phyloP scores from a whole-genome alignment of 306 rosid genomes.

The Vigna angularis region DNA sequence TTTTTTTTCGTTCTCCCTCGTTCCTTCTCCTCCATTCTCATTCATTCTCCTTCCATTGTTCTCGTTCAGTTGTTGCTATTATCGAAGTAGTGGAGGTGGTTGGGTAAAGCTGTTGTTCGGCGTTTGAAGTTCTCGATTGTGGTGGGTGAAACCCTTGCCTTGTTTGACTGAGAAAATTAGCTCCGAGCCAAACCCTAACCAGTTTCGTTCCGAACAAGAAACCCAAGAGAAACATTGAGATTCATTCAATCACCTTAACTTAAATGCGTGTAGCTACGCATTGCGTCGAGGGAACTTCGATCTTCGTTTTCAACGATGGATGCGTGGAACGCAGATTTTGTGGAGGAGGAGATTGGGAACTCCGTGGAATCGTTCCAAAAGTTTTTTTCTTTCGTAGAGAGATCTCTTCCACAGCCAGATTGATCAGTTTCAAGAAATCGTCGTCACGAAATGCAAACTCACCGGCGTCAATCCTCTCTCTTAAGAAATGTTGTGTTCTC shows the following conservation, averaged over 20 bases:
- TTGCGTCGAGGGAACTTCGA: slow-evolving; percentile 48
- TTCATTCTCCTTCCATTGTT: too few relatives aligned
- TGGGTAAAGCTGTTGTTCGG: too few relatives aligned
- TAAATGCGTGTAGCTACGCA: slow-evolving; percentile 58
- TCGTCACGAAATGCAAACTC: slow-evolving; percentile 90
- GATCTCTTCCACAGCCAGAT: slow-evolving; percentile 89
- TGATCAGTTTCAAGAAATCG: slow-evolving; percentile 82
- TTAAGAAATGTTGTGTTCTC: slow-evolving; percentile 84
- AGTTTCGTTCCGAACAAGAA: slow-evolving; percentile 14
- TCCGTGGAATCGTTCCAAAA: slow-evolving; percentile 75
- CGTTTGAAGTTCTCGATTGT: too few relatives aligned
- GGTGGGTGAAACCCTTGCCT: too few relatives aligned
- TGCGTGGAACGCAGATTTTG: slow-evolving; percentile 61
- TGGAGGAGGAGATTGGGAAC: slow-evolving; percentile 69
- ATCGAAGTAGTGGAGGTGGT: too few relatives aligned
- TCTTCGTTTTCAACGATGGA: slow-evolving; percentile 70
- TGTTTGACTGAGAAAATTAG: not conserved
- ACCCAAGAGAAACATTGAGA: slow-evolving; percentile 35
- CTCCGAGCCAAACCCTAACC: slow-evolving; percentile 56
- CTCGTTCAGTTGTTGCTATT: too few relatives aligned
- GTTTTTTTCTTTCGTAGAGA: slow-evolving; percentile 67
- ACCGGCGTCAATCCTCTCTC: slow-evolving; percentile 98
- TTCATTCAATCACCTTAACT: slow-evolving; percentile 33
- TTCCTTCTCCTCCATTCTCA: too few relatives aligned
- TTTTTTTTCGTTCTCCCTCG: too few relatives aligned